Percentiles rank a stretch among this genome's conserved stretches.
These are phyloP conservation scores for Podospora pseudocomata DNA, from an alignment of 495 filamentous ascomycete genomes.

Conservation along the genomic window DNA sequence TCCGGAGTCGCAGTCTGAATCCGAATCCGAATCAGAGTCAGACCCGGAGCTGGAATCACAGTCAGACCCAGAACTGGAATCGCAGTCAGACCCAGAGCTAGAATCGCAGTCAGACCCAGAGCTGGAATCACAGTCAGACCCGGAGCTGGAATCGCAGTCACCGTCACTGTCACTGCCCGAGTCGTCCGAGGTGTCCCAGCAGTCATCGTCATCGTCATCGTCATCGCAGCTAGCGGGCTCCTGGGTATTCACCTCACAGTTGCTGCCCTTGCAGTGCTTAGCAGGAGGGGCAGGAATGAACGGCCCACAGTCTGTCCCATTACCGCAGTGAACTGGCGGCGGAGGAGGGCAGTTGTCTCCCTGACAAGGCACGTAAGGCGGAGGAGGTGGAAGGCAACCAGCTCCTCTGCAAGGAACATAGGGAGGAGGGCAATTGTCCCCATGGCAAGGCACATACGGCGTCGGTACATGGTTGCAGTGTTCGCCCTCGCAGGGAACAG, in stretches of 20 bases:
- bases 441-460: background rate
- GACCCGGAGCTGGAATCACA: background rate
- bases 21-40: background rate
- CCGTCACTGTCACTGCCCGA: conserved; percentile 1
- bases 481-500: background rate
- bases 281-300: background rate
- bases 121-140: background rate
- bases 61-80: background rate
- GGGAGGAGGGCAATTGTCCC: background rate
- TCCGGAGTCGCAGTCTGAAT: background rate
- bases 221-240: background rate
- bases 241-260: background rate
- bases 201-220: background rate
- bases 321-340: background rate
- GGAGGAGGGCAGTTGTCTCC: background rate
- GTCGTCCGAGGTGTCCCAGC: conserved; percentile 2
- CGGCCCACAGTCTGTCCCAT: background rate
- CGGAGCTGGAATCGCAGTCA: background rate
- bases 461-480: background rate
- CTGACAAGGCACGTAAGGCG: conserved; percentile 2
- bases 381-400: background rate
- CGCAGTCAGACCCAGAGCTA: background rate
- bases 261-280: background rate
- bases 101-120: background rate
- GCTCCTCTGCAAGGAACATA: background rate